phyloP scores from a whole-genome alignment of 495 filamentous ascomycete genomes.

The Penicillium samsonianum region DNA sequence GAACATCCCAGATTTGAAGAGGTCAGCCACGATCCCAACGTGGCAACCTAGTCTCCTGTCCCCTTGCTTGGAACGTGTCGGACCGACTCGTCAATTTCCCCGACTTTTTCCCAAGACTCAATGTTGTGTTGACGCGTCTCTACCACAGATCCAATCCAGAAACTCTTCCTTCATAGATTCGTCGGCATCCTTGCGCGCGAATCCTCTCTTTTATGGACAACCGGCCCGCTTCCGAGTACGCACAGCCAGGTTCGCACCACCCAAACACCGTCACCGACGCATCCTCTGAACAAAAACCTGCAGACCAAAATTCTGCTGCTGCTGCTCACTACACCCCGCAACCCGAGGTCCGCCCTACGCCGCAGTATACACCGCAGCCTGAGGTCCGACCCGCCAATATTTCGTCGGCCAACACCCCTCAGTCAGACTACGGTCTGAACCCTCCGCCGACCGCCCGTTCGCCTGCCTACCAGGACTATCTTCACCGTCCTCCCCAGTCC shows the following conservation, averaged over 20 bases:
- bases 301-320: conserved; percentile 88
- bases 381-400: conserved; percentile 68
- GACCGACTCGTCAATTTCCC: conserved; percentile 34
- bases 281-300: conserved; percentile 76
- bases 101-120: conserved; percentile 19
- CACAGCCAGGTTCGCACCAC: conserved; percentile 98
- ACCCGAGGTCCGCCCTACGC: conserved; percentile 45
- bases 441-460: conserved; percentile 68
- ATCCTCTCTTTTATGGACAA: conserved; percentile 66
- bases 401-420: conserved; percentile 78
- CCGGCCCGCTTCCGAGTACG: conserved; percentile 87
- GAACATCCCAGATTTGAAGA: conserved; percentile 3
- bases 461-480: conserved; percentile 76
- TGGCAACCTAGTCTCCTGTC: conserved; percentile 32
- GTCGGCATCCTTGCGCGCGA: conserved; percentile 19
- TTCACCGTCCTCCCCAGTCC: conserved; percentile 57
- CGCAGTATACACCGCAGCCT: conserved; percentile 65
- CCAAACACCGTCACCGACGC: conserved; percentile 49
- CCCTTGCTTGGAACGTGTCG: conserved; percentile 35
- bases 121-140: conserved; percentile 23
- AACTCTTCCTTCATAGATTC: conserved; percentile 15
- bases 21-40: conserved; percentile 28
- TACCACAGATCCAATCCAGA: conserved; percentile 3
- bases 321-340: conserved; percentile 51
- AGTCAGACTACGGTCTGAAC: conserved; percentile 83